Percentiles rank a stretch among this genome's conserved stretches.
Evolutionary conservation across 2,329 filamentous ascomycete genomes (phyloP).

Genomic region (Nothophaeocryptopus gaeumannii): DNA sequence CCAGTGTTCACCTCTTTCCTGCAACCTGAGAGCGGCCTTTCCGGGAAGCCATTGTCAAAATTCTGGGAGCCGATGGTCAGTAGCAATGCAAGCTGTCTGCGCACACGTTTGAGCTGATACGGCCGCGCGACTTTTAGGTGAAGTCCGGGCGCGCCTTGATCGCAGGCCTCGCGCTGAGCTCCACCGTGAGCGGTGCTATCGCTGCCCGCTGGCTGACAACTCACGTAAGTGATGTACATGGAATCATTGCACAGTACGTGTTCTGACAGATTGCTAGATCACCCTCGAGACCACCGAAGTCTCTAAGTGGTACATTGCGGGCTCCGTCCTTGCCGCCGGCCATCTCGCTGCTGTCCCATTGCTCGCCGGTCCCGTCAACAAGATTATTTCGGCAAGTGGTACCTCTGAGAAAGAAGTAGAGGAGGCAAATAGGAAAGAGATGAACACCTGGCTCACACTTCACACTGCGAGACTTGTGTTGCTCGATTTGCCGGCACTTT

Average conservation of each 20-base stretch:
- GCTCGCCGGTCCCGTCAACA: constrained; percentile 23
- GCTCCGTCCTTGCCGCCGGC: constrained; percentile 25
- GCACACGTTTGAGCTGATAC: neutral
- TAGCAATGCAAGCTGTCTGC: neutral
- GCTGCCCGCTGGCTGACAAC: constrained; percentile 27
- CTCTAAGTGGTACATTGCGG: constrained; percentile 29
- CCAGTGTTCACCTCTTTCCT: constrained; percentile 30
- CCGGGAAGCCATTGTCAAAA: constrained; percentile 27
- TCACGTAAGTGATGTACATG: constrained; percentile 13
- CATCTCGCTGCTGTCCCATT: constrained; percentile 28
- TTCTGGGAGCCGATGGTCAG: constrained; percentile 27
- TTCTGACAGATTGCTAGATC: neutral
- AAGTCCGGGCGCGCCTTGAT: constrained; percentile 23
- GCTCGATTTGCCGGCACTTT: constrained; percentile 29
- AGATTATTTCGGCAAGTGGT: constrained; percentile 20
- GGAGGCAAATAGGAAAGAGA: constrained; percentile 26
- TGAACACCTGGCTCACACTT: constrained; percentile 28
- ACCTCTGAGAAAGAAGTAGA: constrained; percentile 18
- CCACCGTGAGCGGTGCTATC: constrained; percentile 22
- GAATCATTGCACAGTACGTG: too few relatives aligned
- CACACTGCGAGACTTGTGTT: constrained; percentile 29
- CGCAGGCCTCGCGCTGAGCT: constrained; percentile 19
- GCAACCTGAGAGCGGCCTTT: constrained; percentile 15
- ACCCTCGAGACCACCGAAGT: constrained; percentile 23
- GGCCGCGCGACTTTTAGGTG: constrained; percentile 11